Percentiles rank a stretch among this genome's conserved stretches.
Conservation (phyloP, 371 early-diverging fungal species). For the Rhizoclosmatium hyalinum region DNA sequence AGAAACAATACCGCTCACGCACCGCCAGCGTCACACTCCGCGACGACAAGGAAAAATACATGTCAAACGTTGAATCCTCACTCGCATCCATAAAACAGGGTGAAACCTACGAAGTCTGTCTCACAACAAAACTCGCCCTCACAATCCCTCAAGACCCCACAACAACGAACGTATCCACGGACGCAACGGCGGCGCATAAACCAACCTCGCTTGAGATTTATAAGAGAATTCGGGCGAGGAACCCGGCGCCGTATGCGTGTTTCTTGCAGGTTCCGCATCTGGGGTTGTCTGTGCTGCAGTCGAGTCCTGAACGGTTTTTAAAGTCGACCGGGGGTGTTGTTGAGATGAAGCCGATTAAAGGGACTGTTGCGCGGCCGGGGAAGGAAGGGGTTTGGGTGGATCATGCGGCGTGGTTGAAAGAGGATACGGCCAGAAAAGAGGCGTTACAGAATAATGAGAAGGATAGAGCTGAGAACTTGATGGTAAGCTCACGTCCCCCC, state of each 20-base stretch:
- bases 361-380: conserved; percentile 68
- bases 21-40: conserved; percentile 53
- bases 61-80: conserved; percentile 69
- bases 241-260: conserved; percentile 90
- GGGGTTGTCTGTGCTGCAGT: conserved; percentile 50
- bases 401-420: conserved; percentile 26
- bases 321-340: conserved; percentile 59
- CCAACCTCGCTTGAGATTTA: conserved; percentile 64
- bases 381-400: conserved; percentile 33
- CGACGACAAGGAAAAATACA: conserved; percentile 61
- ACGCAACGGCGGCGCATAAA: conserved; percentile 5
- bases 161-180: conserved; percentile 15
- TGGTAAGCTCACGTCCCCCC: conserved; percentile 63
- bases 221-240: conserved; percentile 70
- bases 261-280: conserved; percentile 57
- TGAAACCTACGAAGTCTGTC: conserved; percentile 93
- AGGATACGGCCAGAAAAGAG: conserved; percentile 61
- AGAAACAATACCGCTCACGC: neutral
- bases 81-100: conserved; percentile 78
- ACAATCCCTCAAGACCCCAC: neutral
- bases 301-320: conserved; percentile 91
- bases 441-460: conserved; percentile 78
- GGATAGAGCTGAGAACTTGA: conserved; percentile 94
- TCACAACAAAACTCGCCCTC: conserved; percentile 81
- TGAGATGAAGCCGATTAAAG: conserved; percentile 97